A percentile compares a stretch with the other conserved stretches of the same genome.
Conservation (phyloP, 73 alveolate genomes). For the Uronychia setigera region DNA sequence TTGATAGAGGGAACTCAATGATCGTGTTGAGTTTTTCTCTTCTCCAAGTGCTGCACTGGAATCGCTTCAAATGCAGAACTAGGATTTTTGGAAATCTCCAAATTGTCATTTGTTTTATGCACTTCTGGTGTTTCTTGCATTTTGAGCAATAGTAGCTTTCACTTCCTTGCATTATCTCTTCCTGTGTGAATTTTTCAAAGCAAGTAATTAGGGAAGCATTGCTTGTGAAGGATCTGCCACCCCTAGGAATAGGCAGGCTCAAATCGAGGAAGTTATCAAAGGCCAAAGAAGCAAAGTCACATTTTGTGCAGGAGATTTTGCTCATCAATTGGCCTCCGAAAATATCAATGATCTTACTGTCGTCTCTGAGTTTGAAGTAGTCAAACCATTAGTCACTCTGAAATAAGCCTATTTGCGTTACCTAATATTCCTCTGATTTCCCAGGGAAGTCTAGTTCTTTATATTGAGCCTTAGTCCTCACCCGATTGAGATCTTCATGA, state of each 20-base stretch:
- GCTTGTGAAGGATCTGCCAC: constrained; percentile 15
- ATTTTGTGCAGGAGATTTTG: constrained; percentile 65
- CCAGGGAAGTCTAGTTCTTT: constrained; percentile 64
- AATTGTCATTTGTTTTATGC: constrained; percentile 58
- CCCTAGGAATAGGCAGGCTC: constrained; percentile 53
- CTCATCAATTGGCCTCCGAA: constrained; percentile 80
- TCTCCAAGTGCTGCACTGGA: constrained; percentile 67
- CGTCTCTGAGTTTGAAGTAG: constrained; percentile 75
- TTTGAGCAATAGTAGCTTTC: constrained; percentile 69
- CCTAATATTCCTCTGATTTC: constrained; percentile 10
- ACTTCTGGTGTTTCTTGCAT: constrained; percentile 68
- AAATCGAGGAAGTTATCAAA: constrained; percentile 81
- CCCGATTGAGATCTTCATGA: constrained; percentile 81
- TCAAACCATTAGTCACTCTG: constrained; percentile 77
- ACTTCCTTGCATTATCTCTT: constrained; percentile 51
- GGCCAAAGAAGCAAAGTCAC: constrained; percentile 66
- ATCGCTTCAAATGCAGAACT: constrained; percentile 79
- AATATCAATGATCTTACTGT: constrained; percentile 68
- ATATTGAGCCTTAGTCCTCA: constrained; percentile 67
- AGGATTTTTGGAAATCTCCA: constrained; percentile 78
- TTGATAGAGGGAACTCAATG: constrained; percentile 51
- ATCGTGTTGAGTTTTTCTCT: constrained; percentile 71
- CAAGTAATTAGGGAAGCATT: constrained; percentile 26
- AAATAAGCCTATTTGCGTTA: neutral
- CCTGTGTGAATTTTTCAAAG: constrained; percentile 31